A percentile compares a stretch with the other conserved stretches of the same genome.
Conservation (phyloP, 352 stramenopile genomes). For the Phytophthora sojae region DNA sequence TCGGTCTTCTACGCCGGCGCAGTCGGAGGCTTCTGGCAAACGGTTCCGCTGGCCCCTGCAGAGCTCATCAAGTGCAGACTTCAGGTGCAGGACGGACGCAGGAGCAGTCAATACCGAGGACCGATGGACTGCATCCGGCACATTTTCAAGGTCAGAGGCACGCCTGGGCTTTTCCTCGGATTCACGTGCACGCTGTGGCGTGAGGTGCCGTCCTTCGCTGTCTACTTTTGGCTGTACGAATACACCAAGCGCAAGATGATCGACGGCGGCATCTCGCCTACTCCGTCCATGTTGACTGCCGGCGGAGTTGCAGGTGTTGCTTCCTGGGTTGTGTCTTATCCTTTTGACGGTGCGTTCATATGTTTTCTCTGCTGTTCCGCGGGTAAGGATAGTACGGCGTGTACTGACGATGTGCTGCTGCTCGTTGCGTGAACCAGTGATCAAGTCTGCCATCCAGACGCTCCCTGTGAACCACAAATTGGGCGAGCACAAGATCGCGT, state of each 20-base stretch:
- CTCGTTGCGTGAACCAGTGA: conserved; percentile 43
- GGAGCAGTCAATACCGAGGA: conserved; percentile 62
- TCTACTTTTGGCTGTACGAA: conserved; percentile 90
- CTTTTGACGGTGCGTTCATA: conserved; percentile 68
- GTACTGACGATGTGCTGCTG: conserved; percentile 15
- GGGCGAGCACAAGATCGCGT: conserved; percentile 74
- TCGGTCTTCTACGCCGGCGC: conserved; percentile 78
- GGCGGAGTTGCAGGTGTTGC: conserved; percentile 78
- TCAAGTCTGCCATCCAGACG: conserved; percentile 90
- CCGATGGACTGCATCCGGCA: conserved; percentile 81
- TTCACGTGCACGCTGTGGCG: conserved; percentile 79
- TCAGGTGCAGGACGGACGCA: conserved; percentile 76
- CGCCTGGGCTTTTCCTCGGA: conserved; percentile 74
- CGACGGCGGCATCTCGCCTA: conserved; percentile 53
- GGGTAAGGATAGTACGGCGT: conserved; percentile 12
- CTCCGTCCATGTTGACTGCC: conserved; percentile 84
- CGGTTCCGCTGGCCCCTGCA: conserved; percentile 71
- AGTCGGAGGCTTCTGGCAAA: conserved; percentile 83
- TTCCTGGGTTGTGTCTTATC: conserved; percentile 86
- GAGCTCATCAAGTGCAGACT: conserved; percentile 88
- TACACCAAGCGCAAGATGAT: conserved; percentile 80
- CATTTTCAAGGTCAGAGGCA: conserved; percentile 67
- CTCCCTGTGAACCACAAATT: conserved; percentile 59
- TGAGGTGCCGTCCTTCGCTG: conserved; percentile 83
- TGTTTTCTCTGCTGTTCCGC: conserved; percentile 4